Evolutionary conservation across 441 rosid genomes (phyloP), one percentile per base, ranked within the genome.

Genomic region (Corymbia calophylla): DNA sequence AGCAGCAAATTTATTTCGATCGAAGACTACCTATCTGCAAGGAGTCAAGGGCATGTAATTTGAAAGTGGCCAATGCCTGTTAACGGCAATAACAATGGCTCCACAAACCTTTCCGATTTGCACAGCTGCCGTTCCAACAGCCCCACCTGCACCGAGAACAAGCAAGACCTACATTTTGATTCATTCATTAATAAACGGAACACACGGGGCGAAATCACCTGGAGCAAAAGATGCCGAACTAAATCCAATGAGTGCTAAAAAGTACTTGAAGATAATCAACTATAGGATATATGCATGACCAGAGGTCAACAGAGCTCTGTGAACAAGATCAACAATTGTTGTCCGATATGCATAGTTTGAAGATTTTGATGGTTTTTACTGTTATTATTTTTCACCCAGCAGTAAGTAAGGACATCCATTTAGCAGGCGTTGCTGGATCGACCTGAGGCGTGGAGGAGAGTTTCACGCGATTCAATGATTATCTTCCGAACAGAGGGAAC

Each of bases 61-160:
- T 47, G 84, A 47, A 77, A 77, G 23, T 62, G 49, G 51, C 29
- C 18, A 14, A 7, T 93, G 97, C 99, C 99, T 96, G 60, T 96
- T 98, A 81, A 94, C 97, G 3, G 98, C 99, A 91, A 98, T 95
- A 53, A 98, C 98, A 92, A 90, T 89, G 90, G 99, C 98, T 27
- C 98, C 97, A 89, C 94, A 90, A 90, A 93, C 95, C 93, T 98
- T 98, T 91, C 97, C 99, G 55, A 98, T 97, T 92, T 98, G 99
- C 11, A 96, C 96, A 70, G 99, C 99, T 56, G 99, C 95, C 89
- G 96, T 93, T 27, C 99, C 99, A 89, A 98, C 99, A 29, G 99
- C 99, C 90, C 99, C 99, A 86, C 98, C 99, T 7, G 99, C 99
- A n/a, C 99, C 99, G 86, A 98, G 95, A 93, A 98, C 98, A 91